Conservation (phyloP, 1,139 yeast genomes). For the Arxiozyma bovina region DNA sequence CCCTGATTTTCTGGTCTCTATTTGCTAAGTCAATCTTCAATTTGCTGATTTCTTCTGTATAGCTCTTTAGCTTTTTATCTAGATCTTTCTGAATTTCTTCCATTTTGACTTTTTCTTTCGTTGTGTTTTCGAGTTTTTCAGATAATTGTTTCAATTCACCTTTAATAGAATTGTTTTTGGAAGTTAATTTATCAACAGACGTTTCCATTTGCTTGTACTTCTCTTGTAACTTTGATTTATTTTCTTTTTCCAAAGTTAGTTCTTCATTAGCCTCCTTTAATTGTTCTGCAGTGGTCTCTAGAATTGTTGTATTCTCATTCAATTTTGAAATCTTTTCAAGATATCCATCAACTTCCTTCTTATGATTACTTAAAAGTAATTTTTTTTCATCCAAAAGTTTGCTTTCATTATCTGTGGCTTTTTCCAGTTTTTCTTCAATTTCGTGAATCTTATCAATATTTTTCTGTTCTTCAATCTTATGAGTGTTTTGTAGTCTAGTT, state of each 20-base stretch:
- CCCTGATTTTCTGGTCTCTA: background rate
- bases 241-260: background rate
- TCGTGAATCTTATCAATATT: background rate
- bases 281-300: conserved; percentile 2
- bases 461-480: background rate
- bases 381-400: background rate
- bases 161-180: conserved; percentile 1
- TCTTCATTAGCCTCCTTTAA: conserved; percentile 5
- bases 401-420: background rate
- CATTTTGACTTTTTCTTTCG: conserved; percentile 7
- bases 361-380: background rate
- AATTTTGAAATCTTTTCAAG: background rate
- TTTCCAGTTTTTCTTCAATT: background rate
- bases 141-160: conserved; percentile 10
- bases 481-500: background rate
- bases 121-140: conserved; percentile 6
- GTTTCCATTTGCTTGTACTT: conserved; percentile 12
- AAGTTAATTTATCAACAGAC: background rate
- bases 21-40: background rate
- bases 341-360: conserved; percentile 1
- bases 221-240: background rate
- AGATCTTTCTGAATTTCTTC: conserved; percentile 16
- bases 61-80: conserved; percentile 3
- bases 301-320: background rate
- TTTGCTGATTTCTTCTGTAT: background rate